phyloP scores from a whole-genome alignment of 2,329 filamentous ascomycete genomes.

The Colletotrichum filicis region DNA sequence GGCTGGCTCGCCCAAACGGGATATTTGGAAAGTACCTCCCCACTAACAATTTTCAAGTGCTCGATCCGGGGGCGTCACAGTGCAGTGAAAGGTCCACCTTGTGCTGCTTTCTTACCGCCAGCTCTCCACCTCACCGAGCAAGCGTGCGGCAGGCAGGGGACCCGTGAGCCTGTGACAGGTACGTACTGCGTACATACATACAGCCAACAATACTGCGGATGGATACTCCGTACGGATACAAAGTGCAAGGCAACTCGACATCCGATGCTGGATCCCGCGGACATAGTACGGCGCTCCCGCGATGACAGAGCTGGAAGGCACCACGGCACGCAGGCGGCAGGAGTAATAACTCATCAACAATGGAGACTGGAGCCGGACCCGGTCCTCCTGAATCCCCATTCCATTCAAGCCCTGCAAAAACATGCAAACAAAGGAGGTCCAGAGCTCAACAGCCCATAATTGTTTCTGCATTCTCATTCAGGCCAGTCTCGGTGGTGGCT shows the following conservation, averaged over 20 bases:
- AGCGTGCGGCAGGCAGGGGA: not conserved
- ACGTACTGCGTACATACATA: not conserved
- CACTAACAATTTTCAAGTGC: conserved; percentile 18
- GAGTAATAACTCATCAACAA: not conserved
- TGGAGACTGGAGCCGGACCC: not conserved
- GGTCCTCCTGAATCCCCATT: not conserved
- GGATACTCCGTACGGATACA: not conserved
- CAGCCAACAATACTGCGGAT: not conserved
- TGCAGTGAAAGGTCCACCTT: not conserved
- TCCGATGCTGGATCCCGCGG: not conserved
- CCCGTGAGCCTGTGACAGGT: not conserved
- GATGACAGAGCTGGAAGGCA: not conserved
- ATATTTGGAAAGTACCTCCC: conserved; percentile 2
- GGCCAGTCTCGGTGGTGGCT: not conserved
- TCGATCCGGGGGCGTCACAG: conserved; percentile 11
- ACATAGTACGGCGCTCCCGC: not conserved
- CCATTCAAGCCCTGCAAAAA: not conserved
- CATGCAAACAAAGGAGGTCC: conserved; percentile 2
- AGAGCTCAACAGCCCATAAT: conserved; percentile 1
- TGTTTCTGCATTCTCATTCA: not conserved
- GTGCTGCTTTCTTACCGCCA: not conserved
- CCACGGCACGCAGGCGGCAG: not conserved
- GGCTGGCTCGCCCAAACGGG: conserved; percentile 24
- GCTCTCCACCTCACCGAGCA: not conserved
- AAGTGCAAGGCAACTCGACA: not conserved